These are phyloP conservation scores for Candida multigemmis DNA, from an alignment of 805 yeast genomes.

Conservation along the genomic window DNA sequence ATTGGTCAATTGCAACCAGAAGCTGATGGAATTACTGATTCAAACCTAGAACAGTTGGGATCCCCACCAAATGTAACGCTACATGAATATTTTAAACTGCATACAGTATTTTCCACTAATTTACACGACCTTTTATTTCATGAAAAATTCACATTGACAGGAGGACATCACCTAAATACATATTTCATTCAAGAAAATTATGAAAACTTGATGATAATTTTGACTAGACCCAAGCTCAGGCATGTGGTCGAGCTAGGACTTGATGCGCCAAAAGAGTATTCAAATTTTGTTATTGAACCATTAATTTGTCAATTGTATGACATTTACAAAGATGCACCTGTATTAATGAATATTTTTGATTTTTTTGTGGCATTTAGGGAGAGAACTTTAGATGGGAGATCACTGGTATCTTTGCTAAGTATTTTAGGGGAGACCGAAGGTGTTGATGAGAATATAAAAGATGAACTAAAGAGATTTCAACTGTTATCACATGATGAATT, in stretches of 20 bases:
- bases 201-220: constrained; percentile 27
- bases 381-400: constrained; percentile 24
- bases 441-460: constrained; percentile 1
- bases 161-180: constrained; percentile 7
- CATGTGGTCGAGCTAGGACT: constrained; percentile 19
- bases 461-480: constrained; percentile 10
- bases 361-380: constrained; percentile 54
- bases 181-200: constrained; percentile 16
- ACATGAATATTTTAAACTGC: background rate
- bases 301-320: constrained; percentile 50
- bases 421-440: constrained; percentile 1
- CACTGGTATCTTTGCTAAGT: constrained; percentile 10
- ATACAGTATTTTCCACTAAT: background rate
- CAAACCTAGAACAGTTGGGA: constrained; percentile 1
- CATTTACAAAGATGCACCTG: constrained; percentile 72
- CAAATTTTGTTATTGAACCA: constrained; percentile 22
- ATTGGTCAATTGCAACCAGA: background rate
- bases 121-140: constrained; percentile 18
- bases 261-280: constrained; percentile 7
- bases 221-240: constrained; percentile 28
- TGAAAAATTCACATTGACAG: constrained; percentile 23
- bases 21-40: background rate
- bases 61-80: background rate
- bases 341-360: constrained; percentile 58
- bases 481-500: constrained; percentile 10